These are phyloP conservation scores for Aspergillus transmontanensis DNA, from an alignment of 2,329 filamentous ascomycete genomes.

Conservation along the genomic window DNA sequence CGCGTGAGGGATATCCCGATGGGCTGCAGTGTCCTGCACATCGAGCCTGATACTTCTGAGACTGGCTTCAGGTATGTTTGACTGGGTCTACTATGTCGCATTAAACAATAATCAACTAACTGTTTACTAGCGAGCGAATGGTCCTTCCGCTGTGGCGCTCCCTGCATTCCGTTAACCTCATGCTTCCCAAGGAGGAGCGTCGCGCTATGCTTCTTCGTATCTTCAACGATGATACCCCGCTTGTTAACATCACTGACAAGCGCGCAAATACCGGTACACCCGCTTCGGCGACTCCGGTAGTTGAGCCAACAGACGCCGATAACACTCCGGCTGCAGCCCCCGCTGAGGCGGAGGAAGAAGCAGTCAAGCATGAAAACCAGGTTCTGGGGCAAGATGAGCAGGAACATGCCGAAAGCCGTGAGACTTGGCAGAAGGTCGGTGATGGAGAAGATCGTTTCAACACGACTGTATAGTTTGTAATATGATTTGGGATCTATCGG, in stretches of 20 bases:
- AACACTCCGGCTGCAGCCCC: conserved; percentile 20
- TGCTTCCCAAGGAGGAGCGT: conserved; percentile 97
- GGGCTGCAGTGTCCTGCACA: conserved; percentile 87
- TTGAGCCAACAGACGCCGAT: conserved; percentile 11
- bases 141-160: conserved; percentile 94
- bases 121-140: conserved; percentile 67
- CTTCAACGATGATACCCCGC: conserved; percentile 84
- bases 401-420: conserved; percentile 42
- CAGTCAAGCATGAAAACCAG: conserved; percentile 42
- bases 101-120: conserved; percentile 21
- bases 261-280: conserved; percentile 20
- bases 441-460: conserved; percentile 51
- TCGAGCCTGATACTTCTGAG: conserved; percentile 67
- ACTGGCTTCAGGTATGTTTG: conserved; percentile 56
- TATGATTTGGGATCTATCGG: conserved; percentile 3
- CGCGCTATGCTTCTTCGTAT: conserved; percentile 87
- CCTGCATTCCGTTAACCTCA: conserved; percentile 87
- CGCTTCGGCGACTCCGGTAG: conserved; percentile 17
- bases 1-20: conserved; percentile 76
- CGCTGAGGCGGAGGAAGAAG: conserved; percentile 36
- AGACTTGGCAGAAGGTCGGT: conserved; percentile 47
- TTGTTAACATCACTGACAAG: conserved; percentile 64
- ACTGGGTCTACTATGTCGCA: not conserved
- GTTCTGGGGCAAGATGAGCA: conserved; percentile 44
- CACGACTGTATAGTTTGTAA: conserved; percentile 45